phyloP scores from a whole-genome alignment of 2,329 filamentous ascomycete genomes.

The Aspergillus sp. region DNA sequence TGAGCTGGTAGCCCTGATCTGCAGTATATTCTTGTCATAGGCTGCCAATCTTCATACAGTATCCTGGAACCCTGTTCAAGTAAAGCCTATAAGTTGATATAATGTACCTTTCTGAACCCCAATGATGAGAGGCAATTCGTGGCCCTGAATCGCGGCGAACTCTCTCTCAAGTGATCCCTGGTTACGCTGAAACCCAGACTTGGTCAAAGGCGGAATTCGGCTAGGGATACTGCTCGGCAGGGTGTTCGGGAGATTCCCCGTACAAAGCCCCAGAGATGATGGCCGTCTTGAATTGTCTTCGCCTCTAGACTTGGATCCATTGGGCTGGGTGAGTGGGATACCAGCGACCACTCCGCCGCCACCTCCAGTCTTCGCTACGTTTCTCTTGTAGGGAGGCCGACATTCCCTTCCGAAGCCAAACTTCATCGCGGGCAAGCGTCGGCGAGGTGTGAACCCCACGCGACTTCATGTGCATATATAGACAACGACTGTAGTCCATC shows the following conservation, averaged over 20 bases:
- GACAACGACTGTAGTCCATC: constrained; percentile 1
- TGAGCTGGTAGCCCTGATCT: background rate
- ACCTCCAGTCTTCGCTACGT: constrained; percentile 15
- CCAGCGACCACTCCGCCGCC: constrained; percentile 20
- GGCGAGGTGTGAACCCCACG: constrained; percentile 18
- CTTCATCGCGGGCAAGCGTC: constrained; percentile 21
- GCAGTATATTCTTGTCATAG: background rate
- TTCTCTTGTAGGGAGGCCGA: constrained; percentile 22
- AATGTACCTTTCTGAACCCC: background rate
- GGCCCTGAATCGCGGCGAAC: background rate
- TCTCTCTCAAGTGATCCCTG: background rate
- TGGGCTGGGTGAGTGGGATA: background rate
- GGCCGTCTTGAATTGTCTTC: background rate
- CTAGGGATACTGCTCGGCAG: constrained; percentile 27
- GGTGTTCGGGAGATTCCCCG: constrained; percentile 30
- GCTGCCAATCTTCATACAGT: background rate
- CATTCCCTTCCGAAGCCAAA: constrained; percentile 25
- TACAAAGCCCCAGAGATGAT: constrained; percentile 15
- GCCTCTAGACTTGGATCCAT: constrained; percentile 7
- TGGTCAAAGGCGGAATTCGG: constrained; percentile 31
- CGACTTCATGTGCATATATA: constrained; percentile 16
- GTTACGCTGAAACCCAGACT: background rate
- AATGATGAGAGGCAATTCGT: background rate
- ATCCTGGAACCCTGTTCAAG: background rate
- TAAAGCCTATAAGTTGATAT: background rate